Evolutionary conservation across 495 filamentous ascomycete species (phyloP).

Genomic region (Aspergillus cavernicola): DNA sequence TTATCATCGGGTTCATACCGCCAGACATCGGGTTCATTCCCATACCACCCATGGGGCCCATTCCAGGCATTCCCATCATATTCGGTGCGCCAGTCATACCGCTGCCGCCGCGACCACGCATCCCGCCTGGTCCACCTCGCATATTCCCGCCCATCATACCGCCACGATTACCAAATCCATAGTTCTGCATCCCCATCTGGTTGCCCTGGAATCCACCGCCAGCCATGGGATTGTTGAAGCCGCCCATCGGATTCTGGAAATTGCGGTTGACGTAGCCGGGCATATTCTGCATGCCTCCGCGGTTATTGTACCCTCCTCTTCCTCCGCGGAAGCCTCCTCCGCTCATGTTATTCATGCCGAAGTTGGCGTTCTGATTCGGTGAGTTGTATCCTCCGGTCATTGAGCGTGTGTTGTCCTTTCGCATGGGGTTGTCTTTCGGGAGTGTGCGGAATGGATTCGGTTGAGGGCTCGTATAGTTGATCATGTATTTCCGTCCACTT

Average conservation of each 20-base stretch:
- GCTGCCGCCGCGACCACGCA: constrained; percentile 69
- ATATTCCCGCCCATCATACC: constrained; percentile 64
- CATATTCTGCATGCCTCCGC: constrained; percentile 37
- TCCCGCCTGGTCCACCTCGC: constrained; percentile 61
- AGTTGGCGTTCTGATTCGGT: constrained; percentile 29
- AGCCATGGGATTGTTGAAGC: constrained; percentile 55
- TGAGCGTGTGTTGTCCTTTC: constrained; percentile 57
- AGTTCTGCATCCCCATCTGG: constrained; percentile 57
- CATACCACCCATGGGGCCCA: constrained; percentile 57
- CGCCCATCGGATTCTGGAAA: constrained; percentile 54
- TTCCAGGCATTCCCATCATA: constrained; percentile 52
- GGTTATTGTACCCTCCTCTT: constrained; percentile 42
- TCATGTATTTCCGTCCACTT: constrained; percentile 62
- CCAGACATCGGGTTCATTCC: constrained; percentile 59
- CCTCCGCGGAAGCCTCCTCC: constrained; percentile 46
- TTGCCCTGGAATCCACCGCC: constrained; percentile 58
- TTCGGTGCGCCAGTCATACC: constrained; percentile 46
- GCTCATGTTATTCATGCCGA: constrained; percentile 34
- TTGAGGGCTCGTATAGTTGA: constrained; percentile 71
- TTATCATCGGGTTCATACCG: constrained; percentile 54
- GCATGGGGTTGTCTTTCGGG: constrained; percentile 82
- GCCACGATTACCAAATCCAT: constrained; percentile 60
- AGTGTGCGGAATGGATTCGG: constrained; percentile 87
- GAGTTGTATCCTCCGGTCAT: constrained; percentile 26
- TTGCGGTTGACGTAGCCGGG: constrained; percentile 45